Evolutionary conservation across 1,139 yeast genomes (phyloP), one percentile per base, ranked within the genome.

Genomic region (Chernovozyma sophiae-reginae): DNA sequence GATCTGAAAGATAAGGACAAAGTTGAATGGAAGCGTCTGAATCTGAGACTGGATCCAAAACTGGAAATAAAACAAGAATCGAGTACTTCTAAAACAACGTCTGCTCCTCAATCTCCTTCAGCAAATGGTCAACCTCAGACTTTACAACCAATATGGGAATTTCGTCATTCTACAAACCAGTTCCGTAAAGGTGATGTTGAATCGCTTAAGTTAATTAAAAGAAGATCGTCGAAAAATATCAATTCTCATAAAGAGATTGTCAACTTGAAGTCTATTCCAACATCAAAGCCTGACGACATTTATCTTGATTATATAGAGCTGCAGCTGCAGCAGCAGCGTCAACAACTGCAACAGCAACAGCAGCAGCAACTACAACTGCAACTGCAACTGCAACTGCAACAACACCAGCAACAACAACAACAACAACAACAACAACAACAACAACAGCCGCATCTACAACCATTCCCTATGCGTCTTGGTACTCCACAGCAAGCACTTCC

Each of bases 111-210:
- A 14, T 20, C 28, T 11, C 29, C 30, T 8, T 18, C 30, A 28
- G 6, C 24, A 8, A 11, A 16, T 25, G 36, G 37, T 8, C 29
- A 6, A 8, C 8, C 30, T 35, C 8, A 38, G 42, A 2, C 49
- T 49, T 5, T 56, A 53, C 22, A 50, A 62, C 1, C 58, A 63
- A 30, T 30, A 24, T 83, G 92, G 92, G 90, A 83, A 56, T 83
- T 83, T 53, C 72, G 79, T 37, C 92, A 83, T 53, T 71, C 80
- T 24, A 71, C 81, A 12, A 79, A 77, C 27, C 77, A 74, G 44
- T 83, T 83, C 56, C 68, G 76, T 43, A 79, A 76, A 47, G 89
- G 85, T 30, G 86, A 81, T 53, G 60, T 73, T 11, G 78, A 74
- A 33, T 64, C 77, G 18, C 57, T 83, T 37, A 74, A 74, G 43